Conservation (phyloP, 2,329 filamentous ascomycete species). For the Colletotrichum limetticola region DNA sequence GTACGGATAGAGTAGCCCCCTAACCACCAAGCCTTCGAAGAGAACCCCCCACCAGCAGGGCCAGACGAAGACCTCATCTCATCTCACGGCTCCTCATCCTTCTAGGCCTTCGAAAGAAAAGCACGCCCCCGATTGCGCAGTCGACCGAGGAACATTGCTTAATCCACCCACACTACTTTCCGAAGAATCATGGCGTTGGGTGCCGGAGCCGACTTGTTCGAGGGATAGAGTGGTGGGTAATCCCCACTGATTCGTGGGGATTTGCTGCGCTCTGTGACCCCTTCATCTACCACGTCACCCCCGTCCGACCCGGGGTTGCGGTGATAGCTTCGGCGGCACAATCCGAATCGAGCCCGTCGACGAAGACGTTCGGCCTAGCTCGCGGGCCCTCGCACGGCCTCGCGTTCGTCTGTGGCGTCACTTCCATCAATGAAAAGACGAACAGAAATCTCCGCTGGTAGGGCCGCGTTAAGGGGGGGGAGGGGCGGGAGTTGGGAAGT, state of each 20-base stretch:
- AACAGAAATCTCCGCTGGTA: slow-evolving; percentile 18
- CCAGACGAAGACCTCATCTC: slow-evolving; percentile 24
- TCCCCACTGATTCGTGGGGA: slow-evolving; percentile 29
- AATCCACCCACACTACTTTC: slow-evolving; percentile 5
- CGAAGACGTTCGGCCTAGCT: not conserved
- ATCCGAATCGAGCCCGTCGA: slow-evolving; percentile 15
- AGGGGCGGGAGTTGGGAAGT: not conserved
- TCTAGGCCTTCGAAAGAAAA: not conserved
- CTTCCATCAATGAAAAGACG: slow-evolving; percentile 16
- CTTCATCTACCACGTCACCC: slow-evolving; percentile 23
- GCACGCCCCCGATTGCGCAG: not conserved
- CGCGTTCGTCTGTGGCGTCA: not conserved
- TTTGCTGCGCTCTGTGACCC: slow-evolving; percentile 20
- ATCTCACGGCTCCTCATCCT: slow-evolving; percentile 17
- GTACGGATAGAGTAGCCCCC: not conserved
- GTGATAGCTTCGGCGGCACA: slow-evolving; percentile 19
- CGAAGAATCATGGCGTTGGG: not conserved
- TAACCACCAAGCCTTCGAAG: not conserved
- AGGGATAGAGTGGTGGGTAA: slow-evolving; percentile 18
- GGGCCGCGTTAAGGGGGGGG: slow-evolving; percentile 8
- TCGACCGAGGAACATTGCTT: slow-evolving; percentile 7
- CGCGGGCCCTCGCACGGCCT: not conserved
- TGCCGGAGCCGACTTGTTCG: slow-evolving; percentile 19
- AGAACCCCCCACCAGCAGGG: slow-evolving; percentile 7
- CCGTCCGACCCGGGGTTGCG: slow-evolving; percentile 6